phyloP scores from a whole-genome alignment of 805 yeast species.

The Saturnispora quitensis region DNA sequence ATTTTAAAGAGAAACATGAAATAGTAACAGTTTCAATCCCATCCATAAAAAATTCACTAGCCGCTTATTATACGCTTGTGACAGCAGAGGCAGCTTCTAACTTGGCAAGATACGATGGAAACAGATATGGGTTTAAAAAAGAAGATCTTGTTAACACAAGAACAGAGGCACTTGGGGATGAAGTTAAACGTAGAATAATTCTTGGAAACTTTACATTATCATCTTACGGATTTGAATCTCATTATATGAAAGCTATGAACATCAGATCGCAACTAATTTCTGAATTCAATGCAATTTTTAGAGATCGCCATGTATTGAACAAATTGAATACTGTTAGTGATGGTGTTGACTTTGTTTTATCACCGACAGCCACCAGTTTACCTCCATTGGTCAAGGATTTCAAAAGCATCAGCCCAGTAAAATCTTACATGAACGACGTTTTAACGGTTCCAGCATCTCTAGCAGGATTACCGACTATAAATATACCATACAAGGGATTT shows the following conservation, averaged over 20 bases:
- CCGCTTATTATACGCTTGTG: slow-evolving; percentile 79
- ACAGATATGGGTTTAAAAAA: slow-evolving; percentile 65
- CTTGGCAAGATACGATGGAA: slow-evolving; percentile 81
- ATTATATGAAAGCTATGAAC: slow-evolving; percentile 66
- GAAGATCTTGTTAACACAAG: slow-evolving; percentile 46
- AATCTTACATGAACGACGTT: slow-evolving; percentile 70
- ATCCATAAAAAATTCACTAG: slow-evolving; percentile 52
- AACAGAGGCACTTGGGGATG: slow-evolving; percentile 60
- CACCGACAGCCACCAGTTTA: slow-evolving; percentile 62
- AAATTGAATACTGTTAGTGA: slow-evolving; percentile 7
- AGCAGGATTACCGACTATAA: slow-evolving; percentile 83
- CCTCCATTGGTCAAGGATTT: slow-evolving; percentile 29
- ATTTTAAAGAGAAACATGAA: slow-evolving; percentile 37
- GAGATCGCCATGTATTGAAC: slow-evolving; percentile 35
- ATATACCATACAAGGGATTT: slow-evolving; percentile 50
- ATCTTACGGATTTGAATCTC: slow-evolving; percentile 62
- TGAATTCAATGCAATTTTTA: slow-evolving; percentile 62
- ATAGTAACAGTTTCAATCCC: slow-evolving; percentile 65
- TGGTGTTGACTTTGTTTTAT: slow-evolving; percentile 58
- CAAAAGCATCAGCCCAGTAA: slow-evolving; percentile 32
- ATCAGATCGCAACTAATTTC: slow-evolving; percentile 50
- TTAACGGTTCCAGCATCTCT: slow-evolving; percentile 85
- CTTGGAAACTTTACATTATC: slow-evolving; percentile 83
- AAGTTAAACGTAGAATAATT: slow-evolving; percentile 73
- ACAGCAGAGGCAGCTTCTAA: slow-evolving; percentile 95